Evolutionary conservation across 2,329 filamentous ascomycete species (phyloP).

Genomic region (Sarocladium oryzae): DNA sequence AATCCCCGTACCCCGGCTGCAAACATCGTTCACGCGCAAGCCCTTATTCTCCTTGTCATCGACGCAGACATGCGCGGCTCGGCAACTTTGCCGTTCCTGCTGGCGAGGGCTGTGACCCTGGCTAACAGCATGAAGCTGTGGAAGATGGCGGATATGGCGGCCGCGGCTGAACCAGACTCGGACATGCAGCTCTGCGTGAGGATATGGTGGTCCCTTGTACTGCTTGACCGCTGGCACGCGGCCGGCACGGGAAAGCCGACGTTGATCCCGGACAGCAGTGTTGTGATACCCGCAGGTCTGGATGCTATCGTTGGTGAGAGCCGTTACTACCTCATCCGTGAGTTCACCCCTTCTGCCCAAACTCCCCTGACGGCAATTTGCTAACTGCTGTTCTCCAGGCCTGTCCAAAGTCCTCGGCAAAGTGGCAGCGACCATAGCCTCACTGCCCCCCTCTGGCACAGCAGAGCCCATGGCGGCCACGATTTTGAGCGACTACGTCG

Average conservation of each 20-base stretch:
- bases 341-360: constrained; percentile 28
- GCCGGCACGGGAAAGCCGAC: constrained; percentile 57
- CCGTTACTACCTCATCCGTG: constrained; percentile 59
- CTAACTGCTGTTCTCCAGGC: constrained; percentile 27
- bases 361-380: neutral
- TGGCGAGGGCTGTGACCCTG: constrained; percentile 60
- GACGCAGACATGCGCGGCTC: constrained; percentile 51
- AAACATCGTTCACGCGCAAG: constrained; percentile 58
- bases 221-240: constrained; percentile 68
- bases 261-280: constrained; percentile 55
- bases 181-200: constrained; percentile 56
- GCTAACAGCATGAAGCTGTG: constrained; percentile 60
- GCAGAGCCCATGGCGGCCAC: constrained; percentile 2
- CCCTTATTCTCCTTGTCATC: constrained; percentile 58
- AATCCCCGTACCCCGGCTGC: constrained; percentile 30
- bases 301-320: constrained; percentile 54
- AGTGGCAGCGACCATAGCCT: constrained; percentile 31
- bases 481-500: constrained; percentile 34
- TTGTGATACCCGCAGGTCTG: constrained; percentile 54
- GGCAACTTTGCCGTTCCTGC: constrained; percentile 41
- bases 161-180: constrained; percentile 48
- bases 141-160: constrained; percentile 33
- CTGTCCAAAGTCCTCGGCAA: constrained; percentile 49
- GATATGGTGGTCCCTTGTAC: constrained; percentile 66
- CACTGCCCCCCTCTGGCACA: constrained; percentile 26